Conservation (phyloP, 768 basidiomycete species). For the Serendipita indica region DNA sequence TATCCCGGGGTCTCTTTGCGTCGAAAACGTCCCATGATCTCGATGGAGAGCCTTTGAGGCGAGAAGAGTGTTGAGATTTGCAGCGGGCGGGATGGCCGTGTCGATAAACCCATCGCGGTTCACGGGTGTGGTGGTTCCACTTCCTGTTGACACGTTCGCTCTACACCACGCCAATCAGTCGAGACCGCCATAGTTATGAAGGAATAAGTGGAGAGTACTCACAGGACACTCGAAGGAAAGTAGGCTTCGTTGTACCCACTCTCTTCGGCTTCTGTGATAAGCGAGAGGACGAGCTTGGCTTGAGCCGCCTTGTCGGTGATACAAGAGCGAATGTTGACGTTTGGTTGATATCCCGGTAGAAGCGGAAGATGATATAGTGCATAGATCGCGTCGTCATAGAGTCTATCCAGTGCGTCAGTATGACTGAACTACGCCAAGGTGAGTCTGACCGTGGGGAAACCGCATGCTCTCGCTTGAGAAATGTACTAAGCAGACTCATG, state of each 20-base stretch:
- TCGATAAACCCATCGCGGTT: constrained; percentile 5
- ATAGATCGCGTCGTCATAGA: constrained; percentile 90
- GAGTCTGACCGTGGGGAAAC: constrained; percentile 38
- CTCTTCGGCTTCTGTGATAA: constrained; percentile 78
- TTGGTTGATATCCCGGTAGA: constrained; percentile 78
- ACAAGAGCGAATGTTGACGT: constrained; percentile 75
- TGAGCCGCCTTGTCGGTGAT: constrained; percentile 37
- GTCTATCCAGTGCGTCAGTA: constrained; percentile 22
- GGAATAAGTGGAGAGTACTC: not conserved
- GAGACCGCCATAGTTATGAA: not conserved
- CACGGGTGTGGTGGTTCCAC: constrained; percentile 1
- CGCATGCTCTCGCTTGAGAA: constrained; percentile 87
- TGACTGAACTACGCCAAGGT: not conserved
- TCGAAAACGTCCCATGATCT: not conserved
- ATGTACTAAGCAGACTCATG: constrained; percentile 70
- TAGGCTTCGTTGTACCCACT: constrained; percentile 80
- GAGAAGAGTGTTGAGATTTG: not conserved
- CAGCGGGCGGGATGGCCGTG: not conserved
- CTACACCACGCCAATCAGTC: not conserved
- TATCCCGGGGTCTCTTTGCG: not conserved
- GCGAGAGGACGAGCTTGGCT: constrained; percentile 45
- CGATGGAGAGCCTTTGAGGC: not conserved
- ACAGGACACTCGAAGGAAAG: constrained; percentile 27
- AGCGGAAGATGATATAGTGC: constrained; percentile 87
- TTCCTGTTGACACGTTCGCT: not conserved